Percentiles rank a stretch among this genome's conserved stretches.
Evolutionary conservation across 2,329 filamentous ascomycete species (phyloP).

Genomic region (Alternaria longipes): DNA sequence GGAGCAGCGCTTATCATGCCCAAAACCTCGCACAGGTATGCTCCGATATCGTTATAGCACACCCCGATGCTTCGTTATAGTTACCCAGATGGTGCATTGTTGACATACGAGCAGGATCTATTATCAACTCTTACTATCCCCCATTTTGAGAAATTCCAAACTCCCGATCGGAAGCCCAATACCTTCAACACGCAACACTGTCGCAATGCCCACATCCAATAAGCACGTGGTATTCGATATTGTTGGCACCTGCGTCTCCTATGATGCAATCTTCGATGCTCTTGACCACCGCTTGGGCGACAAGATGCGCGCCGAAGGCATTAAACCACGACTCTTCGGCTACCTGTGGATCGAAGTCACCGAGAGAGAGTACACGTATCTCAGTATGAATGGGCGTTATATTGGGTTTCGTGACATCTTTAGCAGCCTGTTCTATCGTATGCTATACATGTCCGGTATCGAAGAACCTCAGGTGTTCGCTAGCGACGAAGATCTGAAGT

Average conservation of each 20-base stretch:
- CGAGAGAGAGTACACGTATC: neutral
- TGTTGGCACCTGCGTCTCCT: neutral
- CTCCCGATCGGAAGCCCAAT: neutral
- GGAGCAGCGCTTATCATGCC: neutral
- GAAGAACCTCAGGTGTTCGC: neutral
- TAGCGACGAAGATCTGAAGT: neutral
- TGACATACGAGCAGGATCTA: neutral
- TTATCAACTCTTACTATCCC: neutral
- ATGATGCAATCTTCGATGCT: neutral
- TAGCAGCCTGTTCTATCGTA: neutral
- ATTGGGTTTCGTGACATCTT: neutral
- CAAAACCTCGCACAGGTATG: neutral
- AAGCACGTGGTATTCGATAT: neutral
- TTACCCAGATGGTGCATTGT: neutral
- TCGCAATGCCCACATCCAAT: neutral
- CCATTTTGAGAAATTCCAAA: neutral
- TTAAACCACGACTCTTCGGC: neutral
- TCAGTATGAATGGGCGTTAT: neutral
- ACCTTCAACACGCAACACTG: neutral
- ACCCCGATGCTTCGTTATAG: neutral
- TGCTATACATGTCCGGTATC: neutral
- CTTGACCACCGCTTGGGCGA: neutral
- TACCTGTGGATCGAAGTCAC: neutral
- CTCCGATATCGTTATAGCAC: neutral
- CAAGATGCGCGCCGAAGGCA: neutral